phyloP scores from a whole-genome alignment of 2,329 filamentous ascomycete genomes.

The Talaromyces albobiverticillius region DNA sequence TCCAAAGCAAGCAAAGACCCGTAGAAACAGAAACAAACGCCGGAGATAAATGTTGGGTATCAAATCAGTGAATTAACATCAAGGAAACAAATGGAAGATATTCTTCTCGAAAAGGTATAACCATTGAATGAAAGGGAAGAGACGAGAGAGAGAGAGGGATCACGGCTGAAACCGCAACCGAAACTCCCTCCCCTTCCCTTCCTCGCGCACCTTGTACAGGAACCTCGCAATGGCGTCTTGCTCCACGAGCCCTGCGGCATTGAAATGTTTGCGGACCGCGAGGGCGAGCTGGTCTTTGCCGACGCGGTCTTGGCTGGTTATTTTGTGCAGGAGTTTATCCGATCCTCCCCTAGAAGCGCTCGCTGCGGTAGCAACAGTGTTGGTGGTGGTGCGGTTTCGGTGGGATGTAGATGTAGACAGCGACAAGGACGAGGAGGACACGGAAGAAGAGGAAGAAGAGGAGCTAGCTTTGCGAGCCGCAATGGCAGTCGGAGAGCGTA shows the following conservation, averaged over 20 bases:
- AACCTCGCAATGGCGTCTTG: slow-evolving; percentile 48
- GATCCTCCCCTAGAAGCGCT: too few species aligned
- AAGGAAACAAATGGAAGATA: too few species aligned
- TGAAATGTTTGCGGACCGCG: slow-evolving; percentile 47
- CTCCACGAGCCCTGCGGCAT: slow-evolving; percentile 44
- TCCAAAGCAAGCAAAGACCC: too few species aligned
- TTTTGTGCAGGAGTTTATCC: slow-evolving; percentile 21
- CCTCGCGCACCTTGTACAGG: slow-evolving; percentile 48
- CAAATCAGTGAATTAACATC: background rate
- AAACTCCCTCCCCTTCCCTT: slow-evolving; percentile 40
- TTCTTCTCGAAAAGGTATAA: too few species aligned
- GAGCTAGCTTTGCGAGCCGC: slow-evolving; percentile 33
- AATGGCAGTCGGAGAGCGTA: slow-evolving; percentile 44
- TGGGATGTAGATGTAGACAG: background rate
- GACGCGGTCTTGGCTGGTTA: slow-evolving; percentile 37
- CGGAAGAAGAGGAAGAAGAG: background rate
- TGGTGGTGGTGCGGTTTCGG: background rate
- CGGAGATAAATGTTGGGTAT: slow-evolving; percentile 2
- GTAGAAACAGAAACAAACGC: background rate
- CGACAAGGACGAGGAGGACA: slow-evolving; percentile 3
- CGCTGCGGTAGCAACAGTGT: too few species aligned
- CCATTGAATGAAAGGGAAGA: too few species aligned
- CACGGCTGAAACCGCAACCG: slow-evolving; percentile 41
- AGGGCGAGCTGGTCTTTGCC: slow-evolving; percentile 41
- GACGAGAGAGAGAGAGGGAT: too few species aligned